Evolutionary conservation across 2,329 filamentous ascomycete genomes (phyloP), one percentile per base, ranked within the genome.

Genomic region (Epichloe gansuensis): DNA sequence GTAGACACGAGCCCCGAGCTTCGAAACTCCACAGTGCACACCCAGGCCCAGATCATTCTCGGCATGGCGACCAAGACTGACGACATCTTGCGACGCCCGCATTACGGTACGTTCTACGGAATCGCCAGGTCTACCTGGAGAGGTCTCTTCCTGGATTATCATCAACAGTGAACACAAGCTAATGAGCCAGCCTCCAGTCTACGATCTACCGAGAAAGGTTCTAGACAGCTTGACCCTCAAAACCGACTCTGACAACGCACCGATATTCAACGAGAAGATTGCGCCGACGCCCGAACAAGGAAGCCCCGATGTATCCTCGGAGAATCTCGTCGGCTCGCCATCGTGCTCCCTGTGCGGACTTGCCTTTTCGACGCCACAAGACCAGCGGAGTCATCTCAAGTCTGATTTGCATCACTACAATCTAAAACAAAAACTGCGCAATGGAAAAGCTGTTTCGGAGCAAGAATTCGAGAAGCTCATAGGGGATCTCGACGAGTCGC

Each of bases 331-430:
- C 39, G 80, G 81, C 9, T 77, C 86, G 5, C 89, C 87, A 53
- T 79, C 88, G 13, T 98, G 93, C 66, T 81, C 84, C 1, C 75
- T 97, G 4, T 98, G 93, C 68, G 74, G 76, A 40, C 75, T 89
- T 39, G 73, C 77, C 5, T 95, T 94, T 61, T 63, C 75, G 35
- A 84, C 76, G 9, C 76, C 95, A 7, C 75, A 82, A 55, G 91
- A 97, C 55, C 91, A 97, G 64, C 80, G 88, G 55, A 78, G 81
- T 54, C 93, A 98, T 68, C 82, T 88, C 53, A 86, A 87, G 61
- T 95, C 91, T 9, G 93, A 98, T 63, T 75, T 94, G 47, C 93
- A 98, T 66, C 80, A 85, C 57, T 98, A 96, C 71, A 98, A 98
- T 65, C 71, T 97, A 55, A 97, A 95, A 69, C 87, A 91, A 64